A percentile compares a stretch with the other conserved stretches of the same genome.
Conservation (phyloP, 2,329 filamentous ascomycete genomes). For the Trichophyton verrucosum region DNA sequence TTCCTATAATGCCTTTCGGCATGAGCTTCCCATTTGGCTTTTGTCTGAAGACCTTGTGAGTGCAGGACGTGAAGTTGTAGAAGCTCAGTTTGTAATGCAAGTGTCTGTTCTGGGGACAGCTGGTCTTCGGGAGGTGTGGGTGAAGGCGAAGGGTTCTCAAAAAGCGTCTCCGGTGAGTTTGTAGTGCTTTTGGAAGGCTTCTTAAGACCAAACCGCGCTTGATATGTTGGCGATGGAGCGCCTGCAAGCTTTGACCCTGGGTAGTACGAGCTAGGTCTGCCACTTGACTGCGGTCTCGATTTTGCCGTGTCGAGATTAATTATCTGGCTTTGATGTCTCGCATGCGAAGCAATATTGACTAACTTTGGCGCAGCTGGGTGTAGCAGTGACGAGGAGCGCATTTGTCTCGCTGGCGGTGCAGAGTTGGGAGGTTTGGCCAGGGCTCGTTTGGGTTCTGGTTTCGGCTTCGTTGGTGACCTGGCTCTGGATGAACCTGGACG, state of each 20-base stretch:
- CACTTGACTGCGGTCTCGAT: conserved; percentile 7
- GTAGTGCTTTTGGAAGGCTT: conserved; percentile 21
- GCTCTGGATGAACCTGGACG: background rate
- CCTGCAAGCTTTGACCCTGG: conserved; percentile 17
- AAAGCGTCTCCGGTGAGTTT: conserved; percentile 7
- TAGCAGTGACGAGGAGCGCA: conserved; percentile 7
- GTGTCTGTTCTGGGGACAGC: conserved; percentile 23
- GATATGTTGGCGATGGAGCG: conserved; percentile 25
- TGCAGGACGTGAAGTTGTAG: conserved; percentile 33
- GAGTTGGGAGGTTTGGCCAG: background rate
- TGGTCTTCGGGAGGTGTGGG: conserved; percentile 17
- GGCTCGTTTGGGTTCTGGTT: background rate
- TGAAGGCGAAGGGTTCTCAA: conserved; percentile 7
- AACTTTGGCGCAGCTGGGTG: conserved; percentile 15
- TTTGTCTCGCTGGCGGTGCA: background rate
- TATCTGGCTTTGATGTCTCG: conserved; percentile 27
- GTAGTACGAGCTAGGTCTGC: conserved; percentile 3
- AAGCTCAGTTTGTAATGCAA: conserved; percentile 31
- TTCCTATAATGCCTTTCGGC: conserved; percentile 22
- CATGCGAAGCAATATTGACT: conserved; percentile 17
- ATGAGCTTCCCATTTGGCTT: conserved; percentile 22
- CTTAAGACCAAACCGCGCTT: conserved; percentile 30
- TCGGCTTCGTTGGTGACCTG: background rate
- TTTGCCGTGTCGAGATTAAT: conserved; percentile 12
- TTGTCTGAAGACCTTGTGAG: conserved; percentile 19